These are phyloP conservation scores for Evansstolkia leycettana DNA, from an alignment of 495 filamentous ascomycete genomes.

Conservation along the genomic window DNA sequence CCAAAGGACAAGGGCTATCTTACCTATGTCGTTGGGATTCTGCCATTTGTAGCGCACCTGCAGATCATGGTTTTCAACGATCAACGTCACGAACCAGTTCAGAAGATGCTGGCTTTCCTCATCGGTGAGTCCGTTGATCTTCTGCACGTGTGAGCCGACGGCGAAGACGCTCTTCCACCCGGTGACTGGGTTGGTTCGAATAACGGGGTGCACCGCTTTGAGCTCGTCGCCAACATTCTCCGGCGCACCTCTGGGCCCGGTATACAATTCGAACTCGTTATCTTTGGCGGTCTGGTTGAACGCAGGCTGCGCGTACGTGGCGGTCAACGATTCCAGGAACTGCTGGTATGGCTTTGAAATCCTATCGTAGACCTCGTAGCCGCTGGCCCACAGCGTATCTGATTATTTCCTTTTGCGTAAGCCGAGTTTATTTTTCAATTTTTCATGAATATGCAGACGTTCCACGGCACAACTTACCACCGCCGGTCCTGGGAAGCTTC, in stretches of 20 bases:
- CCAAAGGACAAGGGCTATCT: conserved; percentile 1
- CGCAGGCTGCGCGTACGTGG: conserved; percentile 47
- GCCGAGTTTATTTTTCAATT: conserved; percentile 1
- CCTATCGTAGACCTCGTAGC: conserved; percentile 70
- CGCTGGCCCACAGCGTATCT: conserved; percentile 67
- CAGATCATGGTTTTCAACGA: conserved; percentile 68
- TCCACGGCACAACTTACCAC: conserved; percentile 68
- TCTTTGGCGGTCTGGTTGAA: conserved; percentile 46
- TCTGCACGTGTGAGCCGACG: conserved; percentile 44
- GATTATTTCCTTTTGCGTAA: conserved; percentile 4
- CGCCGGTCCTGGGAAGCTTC: conserved; percentile 55
- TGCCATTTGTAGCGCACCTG: conserved; percentile 62
- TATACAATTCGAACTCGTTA: conserved; percentile 44
- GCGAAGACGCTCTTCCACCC: conserved; percentile 71
- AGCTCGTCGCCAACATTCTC: conserved; percentile 55
- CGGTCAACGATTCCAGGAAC: conserved; percentile 59
- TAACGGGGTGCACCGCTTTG: conserved; percentile 53
- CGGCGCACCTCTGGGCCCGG: conserved; percentile 46
- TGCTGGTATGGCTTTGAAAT: conserved; percentile 49
- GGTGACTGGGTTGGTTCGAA: conserved; percentile 76
- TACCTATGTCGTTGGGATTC: conserved; percentile 42
- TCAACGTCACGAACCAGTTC: conserved; percentile 47
- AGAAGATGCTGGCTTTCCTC: conserved; percentile 52
- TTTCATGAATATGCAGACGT: conserved; percentile 35
- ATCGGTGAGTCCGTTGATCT: conserved; percentile 54